A percentile compares a stretch with the other conserved stretches of the same genome.
These are phyloP conservation scores for Sideroxylon spinosum DNA, from an alignment of 179 eudicot species.

Conservation along the genomic window DNA sequence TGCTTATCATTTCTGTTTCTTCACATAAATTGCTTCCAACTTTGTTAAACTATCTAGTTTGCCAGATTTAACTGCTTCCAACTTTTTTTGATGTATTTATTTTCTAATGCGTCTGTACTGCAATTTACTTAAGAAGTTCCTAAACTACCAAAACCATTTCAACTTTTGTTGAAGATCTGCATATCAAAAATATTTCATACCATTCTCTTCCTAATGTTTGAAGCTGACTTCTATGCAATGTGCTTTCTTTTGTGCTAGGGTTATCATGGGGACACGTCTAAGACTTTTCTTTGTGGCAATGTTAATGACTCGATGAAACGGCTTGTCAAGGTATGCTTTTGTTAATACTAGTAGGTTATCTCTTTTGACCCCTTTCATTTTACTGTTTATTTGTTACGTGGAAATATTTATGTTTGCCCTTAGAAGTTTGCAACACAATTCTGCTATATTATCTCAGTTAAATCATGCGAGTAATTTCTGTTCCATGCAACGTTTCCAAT, in stretches of 20 bases:
- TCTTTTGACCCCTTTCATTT: neutral
- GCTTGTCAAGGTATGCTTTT: slow-evolving; percentile 67
- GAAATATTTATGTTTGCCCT: neutral
- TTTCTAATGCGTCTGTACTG: no score
- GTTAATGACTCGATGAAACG: slow-evolving; percentile 52
- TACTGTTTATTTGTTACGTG: no score
- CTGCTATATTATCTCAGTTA: neutral
- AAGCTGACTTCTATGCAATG: neutral
- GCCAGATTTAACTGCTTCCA: no score
- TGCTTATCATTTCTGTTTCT: no score
- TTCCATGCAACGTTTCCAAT: neutral
- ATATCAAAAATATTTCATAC: no score
- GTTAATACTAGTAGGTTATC: slow-evolving; percentile 8
- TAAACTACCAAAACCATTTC: no score
- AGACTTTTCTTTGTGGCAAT: slow-evolving; percentile 85
- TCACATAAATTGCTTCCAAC: no score
- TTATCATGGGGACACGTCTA: slow-evolving; percentile 97
- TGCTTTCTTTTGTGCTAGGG: slow-evolving; percentile 45
- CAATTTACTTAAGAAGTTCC: no score
- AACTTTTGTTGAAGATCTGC: no score
- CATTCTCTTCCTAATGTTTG: neutral
- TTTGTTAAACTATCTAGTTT: no score
- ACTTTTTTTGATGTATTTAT: no score
- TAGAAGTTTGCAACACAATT: neutral
- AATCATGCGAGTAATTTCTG: neutral